Evolutionary conservation across 2,329 filamentous ascomycete species (phyloP).

Genomic region (Elsinoe batatas): DNA sequence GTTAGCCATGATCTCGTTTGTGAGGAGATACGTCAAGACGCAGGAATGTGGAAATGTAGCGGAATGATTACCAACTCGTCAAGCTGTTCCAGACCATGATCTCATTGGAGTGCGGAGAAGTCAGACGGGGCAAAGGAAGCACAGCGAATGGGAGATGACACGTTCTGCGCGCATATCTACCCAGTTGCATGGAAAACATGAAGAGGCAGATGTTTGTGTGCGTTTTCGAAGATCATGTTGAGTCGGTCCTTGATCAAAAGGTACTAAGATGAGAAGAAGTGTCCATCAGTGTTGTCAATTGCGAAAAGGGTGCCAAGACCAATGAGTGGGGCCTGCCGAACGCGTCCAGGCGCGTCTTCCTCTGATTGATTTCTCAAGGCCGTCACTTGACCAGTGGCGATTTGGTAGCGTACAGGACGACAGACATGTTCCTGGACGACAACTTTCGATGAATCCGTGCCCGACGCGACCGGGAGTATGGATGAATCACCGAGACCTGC

Average conservation of each 20-base stretch:
- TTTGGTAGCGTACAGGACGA: background rate
- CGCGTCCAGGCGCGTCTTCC: constrained; percentile 7
- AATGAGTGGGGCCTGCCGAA: background rate
- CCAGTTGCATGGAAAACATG: background rate
- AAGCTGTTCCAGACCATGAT: background rate
- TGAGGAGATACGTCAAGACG: background rate
- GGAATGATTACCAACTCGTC: background rate
- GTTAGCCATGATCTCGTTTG: constrained; percentile 22
- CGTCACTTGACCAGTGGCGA: background rate
- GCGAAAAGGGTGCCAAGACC: background rate
- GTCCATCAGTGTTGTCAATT: constrained; percentile 1
- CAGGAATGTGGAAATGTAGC: background rate
- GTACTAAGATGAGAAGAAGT: background rate
- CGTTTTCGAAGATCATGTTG: background rate
- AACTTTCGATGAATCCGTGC: background rate
- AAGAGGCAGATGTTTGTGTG: background rate
- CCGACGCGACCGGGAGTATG: background rate
- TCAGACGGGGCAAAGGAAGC: background rate
- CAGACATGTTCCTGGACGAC: background rate
- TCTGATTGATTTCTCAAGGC: background rate
- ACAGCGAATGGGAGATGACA: background rate
- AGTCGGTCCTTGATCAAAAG: background rate
- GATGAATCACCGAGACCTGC: constrained; percentile 25
- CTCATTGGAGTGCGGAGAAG: background rate
- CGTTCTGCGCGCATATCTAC: too few species aligned